Conservation (phyloP, 176 grass and related monocot species). For the Secale cereale region DNA sequence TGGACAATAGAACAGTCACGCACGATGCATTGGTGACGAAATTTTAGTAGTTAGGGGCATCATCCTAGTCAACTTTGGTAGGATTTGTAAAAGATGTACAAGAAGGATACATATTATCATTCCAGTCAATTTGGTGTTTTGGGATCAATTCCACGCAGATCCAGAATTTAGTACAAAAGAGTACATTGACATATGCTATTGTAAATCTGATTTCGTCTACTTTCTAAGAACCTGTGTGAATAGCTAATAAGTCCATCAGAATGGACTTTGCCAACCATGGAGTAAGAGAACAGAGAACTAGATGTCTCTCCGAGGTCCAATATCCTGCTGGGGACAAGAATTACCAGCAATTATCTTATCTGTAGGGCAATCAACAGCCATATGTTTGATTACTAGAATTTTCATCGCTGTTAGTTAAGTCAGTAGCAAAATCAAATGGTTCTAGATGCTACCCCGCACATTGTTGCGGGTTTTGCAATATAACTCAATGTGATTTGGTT, state of each 20-base stretch:
- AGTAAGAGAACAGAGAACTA: neutral
- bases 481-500: too few species aligned
- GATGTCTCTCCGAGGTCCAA: neutral
- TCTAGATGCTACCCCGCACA: too few species aligned
- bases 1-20: neutral
- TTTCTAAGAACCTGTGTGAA: neutral
- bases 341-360: neutral
- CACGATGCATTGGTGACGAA: neutral
- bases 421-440: neutral
- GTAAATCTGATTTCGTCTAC: constrained; percentile 3
- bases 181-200: neutral
- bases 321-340: neutral
- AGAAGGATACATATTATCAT: neutral
- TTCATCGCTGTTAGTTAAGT: neutral
- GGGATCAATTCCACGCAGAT: neutral
- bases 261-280: too few species aligned
- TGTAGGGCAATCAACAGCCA: neutral
- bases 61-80: neutral
- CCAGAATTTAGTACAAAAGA: neutral
- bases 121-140: neutral
- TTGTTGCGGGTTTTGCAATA: too few species aligned
- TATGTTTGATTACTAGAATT: neutral
- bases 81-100: neutral
- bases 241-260: neutral
- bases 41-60: neutral